A percentile compares a stretch with the other conserved stretches of the same genome.
Evolutionary conservation across 306 rosid genomes (phyloP).

Genomic region (Quercus gilva): DNA sequence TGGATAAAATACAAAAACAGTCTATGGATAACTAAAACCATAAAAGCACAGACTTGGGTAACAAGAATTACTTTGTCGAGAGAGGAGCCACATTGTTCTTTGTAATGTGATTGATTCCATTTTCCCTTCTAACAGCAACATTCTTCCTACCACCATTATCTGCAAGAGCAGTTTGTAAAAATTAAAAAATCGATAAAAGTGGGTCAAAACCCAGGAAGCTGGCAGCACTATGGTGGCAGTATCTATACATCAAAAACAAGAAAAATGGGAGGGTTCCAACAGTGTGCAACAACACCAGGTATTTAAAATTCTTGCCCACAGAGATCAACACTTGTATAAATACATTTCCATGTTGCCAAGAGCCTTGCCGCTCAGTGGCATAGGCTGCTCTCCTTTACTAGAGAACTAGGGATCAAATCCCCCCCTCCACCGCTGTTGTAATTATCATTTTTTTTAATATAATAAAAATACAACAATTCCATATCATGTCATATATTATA

Average conservation of each 20-base stretch:
- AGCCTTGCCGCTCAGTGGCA: too few species aligned
- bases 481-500: not conserved
- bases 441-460: not conserved
- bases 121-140: slow-evolving; percentile 48
- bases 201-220: not conserved
- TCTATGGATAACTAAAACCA: not conserved
- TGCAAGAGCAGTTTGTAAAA: slow-evolving; percentile 35
- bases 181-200: not conserved
- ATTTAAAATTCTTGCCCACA: not conserved
- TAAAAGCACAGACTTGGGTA: not conserved
- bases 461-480: not conserved
- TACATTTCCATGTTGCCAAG: too few species aligned
- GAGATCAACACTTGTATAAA: not conserved
- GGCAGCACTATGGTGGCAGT: not conserved
- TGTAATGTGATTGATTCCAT: slow-evolving; percentile 42
- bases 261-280: not conserved
- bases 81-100: slow-evolving; percentile 39
- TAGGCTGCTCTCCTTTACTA: too few species aligned
- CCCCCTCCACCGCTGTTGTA: too few species aligned
- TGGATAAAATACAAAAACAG: not conserved
- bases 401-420: too few species aligned
- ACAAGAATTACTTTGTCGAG: slow-evolving; percentile 42
- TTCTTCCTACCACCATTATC: slow-evolving; percentile 60
- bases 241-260: not conserved
- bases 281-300: not conserved